Conservation (phyloP, 2,329 filamentous ascomycete genomes). For the Colletotrichum sp. region DNA sequence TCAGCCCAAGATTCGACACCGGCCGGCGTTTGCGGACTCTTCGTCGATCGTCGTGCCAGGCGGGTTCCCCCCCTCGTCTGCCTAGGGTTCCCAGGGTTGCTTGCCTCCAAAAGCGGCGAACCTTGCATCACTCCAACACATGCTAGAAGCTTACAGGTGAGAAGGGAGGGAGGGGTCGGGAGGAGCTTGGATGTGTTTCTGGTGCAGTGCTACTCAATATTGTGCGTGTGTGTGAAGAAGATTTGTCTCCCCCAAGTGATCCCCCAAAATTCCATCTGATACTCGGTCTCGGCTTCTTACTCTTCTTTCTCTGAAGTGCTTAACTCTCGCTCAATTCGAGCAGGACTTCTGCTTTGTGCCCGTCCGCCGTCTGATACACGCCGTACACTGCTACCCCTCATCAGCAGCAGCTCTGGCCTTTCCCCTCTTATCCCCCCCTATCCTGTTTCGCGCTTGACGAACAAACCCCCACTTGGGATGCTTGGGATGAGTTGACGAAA, state of each 20-base stretch:
- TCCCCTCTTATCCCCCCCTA: not conserved
- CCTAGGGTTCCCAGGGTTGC: not conserved
- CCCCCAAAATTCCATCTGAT: not conserved
- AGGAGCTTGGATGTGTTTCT: not conserved
- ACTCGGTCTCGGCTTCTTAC: not conserved
- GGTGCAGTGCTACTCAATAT: not conserved
- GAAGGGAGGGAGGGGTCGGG: not conserved
- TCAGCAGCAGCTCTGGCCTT: not conserved
- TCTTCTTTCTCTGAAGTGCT: not conserved
- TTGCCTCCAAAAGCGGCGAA: not conserved
- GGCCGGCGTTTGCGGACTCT: slow-evolving; percentile 13
- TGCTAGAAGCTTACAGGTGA: not conserved
- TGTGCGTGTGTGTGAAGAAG: not conserved
- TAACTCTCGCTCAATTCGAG: not conserved
- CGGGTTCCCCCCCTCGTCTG: not conserved
- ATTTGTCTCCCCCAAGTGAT: not conserved
- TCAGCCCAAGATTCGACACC: not conserved
- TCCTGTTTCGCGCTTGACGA: slow-evolving; percentile 6
- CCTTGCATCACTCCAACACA: slow-evolving; percentile 1
- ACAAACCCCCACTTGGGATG: slow-evolving; percentile 2
- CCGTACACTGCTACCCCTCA: not conserved
- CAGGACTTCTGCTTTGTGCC: not conserved
- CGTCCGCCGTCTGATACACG: not conserved
- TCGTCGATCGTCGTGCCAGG: slow-evolving; percentile 1
- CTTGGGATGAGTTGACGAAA: not conserved